Percentiles rank a stretch among this genome's conserved stretches.
These are phyloP conservation scores for Chrysanthemum makinoi DNA, from an alignment of 129 eudicot genomes.

Conservation along the genomic window DNA sequence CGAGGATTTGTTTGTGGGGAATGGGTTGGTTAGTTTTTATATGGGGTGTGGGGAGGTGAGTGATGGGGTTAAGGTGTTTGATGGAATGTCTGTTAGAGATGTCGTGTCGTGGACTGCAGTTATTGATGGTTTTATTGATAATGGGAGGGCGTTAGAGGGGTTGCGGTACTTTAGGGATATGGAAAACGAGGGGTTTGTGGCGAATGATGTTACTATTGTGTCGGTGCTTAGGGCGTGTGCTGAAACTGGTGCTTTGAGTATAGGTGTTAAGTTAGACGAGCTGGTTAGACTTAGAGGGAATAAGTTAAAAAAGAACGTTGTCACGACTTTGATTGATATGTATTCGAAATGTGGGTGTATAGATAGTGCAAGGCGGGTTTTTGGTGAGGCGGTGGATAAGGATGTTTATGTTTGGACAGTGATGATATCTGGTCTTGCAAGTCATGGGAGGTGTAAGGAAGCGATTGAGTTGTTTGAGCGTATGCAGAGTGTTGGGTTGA, in stretches of 20 bases:
- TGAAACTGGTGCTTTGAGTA: constrained; percentile 43
- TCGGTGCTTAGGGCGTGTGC: constrained; percentile 60
- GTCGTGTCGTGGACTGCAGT: constrained; percentile 51
- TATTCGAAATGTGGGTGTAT: constrained; percentile 56
- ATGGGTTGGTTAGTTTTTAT: constrained; percentile 39
- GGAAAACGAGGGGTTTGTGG: constrained; percentile 38
- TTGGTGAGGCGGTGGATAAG: constrained; percentile 26
- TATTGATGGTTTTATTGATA: constrained; percentile 48
- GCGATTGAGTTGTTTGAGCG: constrained; percentile 40
- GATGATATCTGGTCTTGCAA: constrained; percentile 53
- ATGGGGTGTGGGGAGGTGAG: constrained; percentile 31
- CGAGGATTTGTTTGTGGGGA: constrained; percentile 31
- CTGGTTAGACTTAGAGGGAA: constrained; percentile 20
- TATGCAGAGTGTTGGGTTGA: constrained; percentile 31
- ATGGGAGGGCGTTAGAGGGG: constrained; percentile 34
- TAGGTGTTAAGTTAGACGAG: constrained; percentile 33
- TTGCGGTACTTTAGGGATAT: constrained; percentile 33
- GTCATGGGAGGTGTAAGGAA: constrained; percentile 44
- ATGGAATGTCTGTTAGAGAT: constrained; percentile 49
- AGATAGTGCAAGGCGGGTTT: constrained; percentile 39
- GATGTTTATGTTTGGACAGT: constrained; percentile 51
- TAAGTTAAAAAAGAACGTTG: constrained; percentile 30
- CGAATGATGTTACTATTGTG: constrained; percentile 44
- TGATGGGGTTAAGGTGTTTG: constrained; percentile 43
- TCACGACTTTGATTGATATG: constrained; percentile 58